Conservation (phyloP, 768 basidiomycete species). For the Boletus barrowsii region DNA sequence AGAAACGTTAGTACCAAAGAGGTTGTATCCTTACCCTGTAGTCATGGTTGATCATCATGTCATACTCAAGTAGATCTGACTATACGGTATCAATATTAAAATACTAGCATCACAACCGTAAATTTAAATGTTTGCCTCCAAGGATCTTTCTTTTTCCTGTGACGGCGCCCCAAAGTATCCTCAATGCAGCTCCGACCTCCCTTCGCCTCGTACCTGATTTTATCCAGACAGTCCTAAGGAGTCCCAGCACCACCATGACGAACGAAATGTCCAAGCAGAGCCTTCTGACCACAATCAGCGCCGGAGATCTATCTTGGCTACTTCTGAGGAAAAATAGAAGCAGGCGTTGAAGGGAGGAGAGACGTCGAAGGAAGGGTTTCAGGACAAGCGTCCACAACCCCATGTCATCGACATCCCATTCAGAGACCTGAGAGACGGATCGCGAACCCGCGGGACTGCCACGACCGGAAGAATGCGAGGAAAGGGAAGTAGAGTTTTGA, state of each 20-base stretch:
- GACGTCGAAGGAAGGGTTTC: constrained; percentile 55
- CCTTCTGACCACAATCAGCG: constrained; percentile 65
- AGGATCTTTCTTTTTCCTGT: constrained; percentile 57
- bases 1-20: too few relatives aligned
- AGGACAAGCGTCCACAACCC: constrained; percentile 80
- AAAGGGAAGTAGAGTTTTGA: constrained; percentile 41
- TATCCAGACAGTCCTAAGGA: constrained; percentile 60
- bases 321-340: constrained; percentile 56
- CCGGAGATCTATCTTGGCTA: constrained; percentile 57
- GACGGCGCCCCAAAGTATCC: constrained; percentile 68
- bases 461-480: constrained; percentile 41
- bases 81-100: constrained; percentile 12
- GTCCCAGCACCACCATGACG: constrained; percentile 58
- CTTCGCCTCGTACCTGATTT: constrained; percentile 64
- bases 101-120: constrained; percentile 5
- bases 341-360: constrained; percentile 48
- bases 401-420: constrained; percentile 77
- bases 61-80: neutral
- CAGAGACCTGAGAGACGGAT: constrained; percentile 22
- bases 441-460: constrained; percentile 40
- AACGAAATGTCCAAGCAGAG: constrained; percentile 79
- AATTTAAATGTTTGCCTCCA: constrained; percentile 32
- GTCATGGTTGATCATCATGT: neutral
- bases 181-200: constrained; percentile 65
- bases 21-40: constrained; percentile 4